Evolutionary conservation across 352 stramenopile species (phyloP).

Genomic region (Pythium aristosporum): DNA sequence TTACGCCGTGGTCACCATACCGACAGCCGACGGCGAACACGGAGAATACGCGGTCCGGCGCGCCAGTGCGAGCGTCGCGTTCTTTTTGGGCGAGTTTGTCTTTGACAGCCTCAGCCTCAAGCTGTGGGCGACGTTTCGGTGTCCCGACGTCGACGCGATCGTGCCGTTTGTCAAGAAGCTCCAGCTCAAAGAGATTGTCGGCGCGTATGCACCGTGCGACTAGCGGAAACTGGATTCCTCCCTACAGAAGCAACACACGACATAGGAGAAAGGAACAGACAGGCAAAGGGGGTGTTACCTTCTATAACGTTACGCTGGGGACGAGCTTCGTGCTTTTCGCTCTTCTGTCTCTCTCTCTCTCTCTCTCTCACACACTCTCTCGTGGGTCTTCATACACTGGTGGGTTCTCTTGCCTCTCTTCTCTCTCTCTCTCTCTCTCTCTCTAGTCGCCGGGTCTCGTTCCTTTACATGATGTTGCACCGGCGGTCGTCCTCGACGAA

Average conservation of each 20-base stretch:
- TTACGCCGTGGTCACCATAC: conserved; percentile 34
- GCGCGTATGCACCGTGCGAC: conserved; percentile 60
- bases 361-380: neutral
- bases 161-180: conserved; percentile 67
- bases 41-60: neutral
- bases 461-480: conserved; percentile 79
- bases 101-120: conserved; percentile 74
- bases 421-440: neutral
- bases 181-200: conserved; percentile 75
- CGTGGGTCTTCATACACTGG: neutral
- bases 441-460: neutral
- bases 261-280: conserved; percentile 3
- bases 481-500: conserved; percentile 86
- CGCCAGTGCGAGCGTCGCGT: conserved; percentile 11
- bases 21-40: conserved; percentile 39
- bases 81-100: conserved; percentile 67
- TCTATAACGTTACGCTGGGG: conserved; percentile 29
- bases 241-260: neutral
- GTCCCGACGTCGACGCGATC: conserved; percentile 48
- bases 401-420: neutral
- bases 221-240: conserved; percentile 11
- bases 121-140: conserved; percentile 63
- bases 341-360: conserved; percentile 2
- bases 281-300: conserved; percentile 24
- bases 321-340: too few species aligned